Conservation (phyloP, 176 grass and related monocot species). For the Aegilops speltoides region DNA sequence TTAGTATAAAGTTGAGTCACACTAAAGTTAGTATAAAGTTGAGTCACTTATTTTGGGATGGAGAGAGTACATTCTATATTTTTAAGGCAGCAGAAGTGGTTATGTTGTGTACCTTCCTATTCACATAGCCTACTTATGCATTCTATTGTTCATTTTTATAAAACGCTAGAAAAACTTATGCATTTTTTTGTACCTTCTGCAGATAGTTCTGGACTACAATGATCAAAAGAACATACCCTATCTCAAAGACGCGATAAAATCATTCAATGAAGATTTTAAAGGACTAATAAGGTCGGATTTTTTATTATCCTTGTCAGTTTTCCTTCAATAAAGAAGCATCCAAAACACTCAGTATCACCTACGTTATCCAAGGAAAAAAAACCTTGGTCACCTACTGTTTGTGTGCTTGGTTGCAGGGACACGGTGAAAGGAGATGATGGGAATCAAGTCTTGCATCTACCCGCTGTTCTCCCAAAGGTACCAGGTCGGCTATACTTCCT, state of each 20-base stretch:
- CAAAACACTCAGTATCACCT: background rate
- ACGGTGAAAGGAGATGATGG: constrained; percentile 59
- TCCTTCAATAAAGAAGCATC: background rate
- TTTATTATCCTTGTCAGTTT: background rate
- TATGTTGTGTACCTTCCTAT: background rate
- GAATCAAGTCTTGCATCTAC: constrained; percentile 58
- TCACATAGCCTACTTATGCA: background rate
- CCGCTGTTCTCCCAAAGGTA: constrained; percentile 71
- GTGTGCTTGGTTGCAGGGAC: constrained; percentile 50
- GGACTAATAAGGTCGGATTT: constrained; percentile 65
- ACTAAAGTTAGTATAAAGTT: too few relatives aligned
- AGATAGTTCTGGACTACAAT: constrained; percentile 89
- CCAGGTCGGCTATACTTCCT: constrained; percentile 82
- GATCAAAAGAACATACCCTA: constrained; percentile 78
- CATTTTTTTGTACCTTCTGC: constrained; percentile 5
- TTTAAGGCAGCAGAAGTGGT: background rate
- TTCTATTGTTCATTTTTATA: background rate
- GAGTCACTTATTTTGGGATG: too few relatives aligned
- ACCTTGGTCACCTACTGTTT: background rate
- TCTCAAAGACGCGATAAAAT: constrained; percentile 62
- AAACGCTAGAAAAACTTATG: background rate
- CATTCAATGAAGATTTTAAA: constrained; percentile 51
- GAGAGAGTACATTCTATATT: background rate
- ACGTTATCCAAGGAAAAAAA: background rate
- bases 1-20: too few relatives aligned